Evolutionary conservation across 2,329 filamentous ascomycete genomes (phyloP).

Genomic region (Nigrospora oryzae): DNA sequence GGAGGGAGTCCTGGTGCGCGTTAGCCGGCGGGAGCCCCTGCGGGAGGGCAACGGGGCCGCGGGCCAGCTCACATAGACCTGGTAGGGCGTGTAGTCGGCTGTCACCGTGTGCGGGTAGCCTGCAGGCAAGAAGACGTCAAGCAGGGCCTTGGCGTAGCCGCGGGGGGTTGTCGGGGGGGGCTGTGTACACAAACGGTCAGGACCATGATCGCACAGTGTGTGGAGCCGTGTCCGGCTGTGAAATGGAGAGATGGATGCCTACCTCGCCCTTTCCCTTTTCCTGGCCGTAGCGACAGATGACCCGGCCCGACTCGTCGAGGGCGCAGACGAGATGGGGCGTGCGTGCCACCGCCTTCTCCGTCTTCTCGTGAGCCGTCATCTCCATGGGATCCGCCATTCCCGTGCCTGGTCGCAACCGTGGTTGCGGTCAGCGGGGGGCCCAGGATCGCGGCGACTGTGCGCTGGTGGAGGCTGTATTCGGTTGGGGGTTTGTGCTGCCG

Average conservation of each 20-base stretch:
- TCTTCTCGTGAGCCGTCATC: neutral
- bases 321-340: slow-evolving; percentile 12
- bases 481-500: too few relatives aligned
- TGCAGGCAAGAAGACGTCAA: slow-evolving; percentile 75
- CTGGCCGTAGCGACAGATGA: slow-evolving; percentile 41
- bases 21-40: neutral
- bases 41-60: neutral
- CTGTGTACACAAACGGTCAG: neutral
- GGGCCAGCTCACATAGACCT: slow-evolving; percentile 31
- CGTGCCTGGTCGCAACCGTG: neutral
- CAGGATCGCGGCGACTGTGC: neutral
- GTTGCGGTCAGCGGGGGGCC: neutral
- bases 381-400: neutral
- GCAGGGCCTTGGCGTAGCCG: slow-evolving; percentile 23
- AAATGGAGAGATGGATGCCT: slow-evolving; percentile 10
- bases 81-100: slow-evolving; percentile 71
- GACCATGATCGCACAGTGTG: neutral
- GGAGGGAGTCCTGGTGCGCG: slow-evolving; percentile 54
- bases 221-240: neutral
- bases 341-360: neutral
- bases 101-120: slow-evolving; percentile 87
- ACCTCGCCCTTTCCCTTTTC: slow-evolving; percentile 37
- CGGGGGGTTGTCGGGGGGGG: slow-evolving; percentile 10
- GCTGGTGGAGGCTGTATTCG: neutral
- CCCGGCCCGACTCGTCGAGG: slow-evolving; percentile 14